These are phyloP conservation scores for Arbutus unedo DNA, from an alignment of 148 eudicot genomes.

Conservation along the genomic window DNA sequence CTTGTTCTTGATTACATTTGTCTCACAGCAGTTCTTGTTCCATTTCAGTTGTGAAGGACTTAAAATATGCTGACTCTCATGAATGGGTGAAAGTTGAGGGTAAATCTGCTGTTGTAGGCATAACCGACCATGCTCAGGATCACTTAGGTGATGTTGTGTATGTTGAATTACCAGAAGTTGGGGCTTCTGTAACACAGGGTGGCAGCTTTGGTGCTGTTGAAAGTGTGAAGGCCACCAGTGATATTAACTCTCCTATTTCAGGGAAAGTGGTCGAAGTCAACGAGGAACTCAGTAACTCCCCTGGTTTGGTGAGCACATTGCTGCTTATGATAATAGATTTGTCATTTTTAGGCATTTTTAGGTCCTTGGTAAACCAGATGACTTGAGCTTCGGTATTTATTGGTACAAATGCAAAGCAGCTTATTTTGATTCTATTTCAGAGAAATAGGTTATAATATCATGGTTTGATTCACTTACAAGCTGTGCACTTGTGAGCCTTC, in stretches of 20 bases:
- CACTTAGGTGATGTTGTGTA: slow-evolving; percentile 92
- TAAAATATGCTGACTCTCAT: slow-evolving; percentile 80
- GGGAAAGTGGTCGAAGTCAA: slow-evolving; percentile 81
- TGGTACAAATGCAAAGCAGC: background rate
- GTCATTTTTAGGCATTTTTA: background rate
- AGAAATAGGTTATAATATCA: background rate
- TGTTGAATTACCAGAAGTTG: slow-evolving; percentile 83
- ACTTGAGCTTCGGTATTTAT: background rate
- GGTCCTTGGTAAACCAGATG: background rate
- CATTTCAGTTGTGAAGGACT: slow-evolving; percentile 61
- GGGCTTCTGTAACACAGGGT: slow-evolving; percentile 63
- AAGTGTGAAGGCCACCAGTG: slow-evolving; percentile 96
- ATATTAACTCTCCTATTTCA: slow-evolving; percentile 83
- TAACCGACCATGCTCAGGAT: slow-evolving; percentile 91
- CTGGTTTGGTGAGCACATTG: slow-evolving; percentile 59
- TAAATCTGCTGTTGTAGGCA: slow-evolving; percentile 66
- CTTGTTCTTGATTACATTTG: background rate
- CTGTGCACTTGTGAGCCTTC: background rate
- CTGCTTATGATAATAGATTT: background rate
- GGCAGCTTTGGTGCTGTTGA: slow-evolving; percentile 83
- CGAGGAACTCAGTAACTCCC: slow-evolving; percentile 49
- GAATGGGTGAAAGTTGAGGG: slow-evolving; percentile 94
- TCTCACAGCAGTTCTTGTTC: background rate
- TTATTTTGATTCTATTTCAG: background rate
- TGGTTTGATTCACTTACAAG: background rate